Conservation (phyloP, 306 rosid genomes). For the Quercus suber region DNA sequence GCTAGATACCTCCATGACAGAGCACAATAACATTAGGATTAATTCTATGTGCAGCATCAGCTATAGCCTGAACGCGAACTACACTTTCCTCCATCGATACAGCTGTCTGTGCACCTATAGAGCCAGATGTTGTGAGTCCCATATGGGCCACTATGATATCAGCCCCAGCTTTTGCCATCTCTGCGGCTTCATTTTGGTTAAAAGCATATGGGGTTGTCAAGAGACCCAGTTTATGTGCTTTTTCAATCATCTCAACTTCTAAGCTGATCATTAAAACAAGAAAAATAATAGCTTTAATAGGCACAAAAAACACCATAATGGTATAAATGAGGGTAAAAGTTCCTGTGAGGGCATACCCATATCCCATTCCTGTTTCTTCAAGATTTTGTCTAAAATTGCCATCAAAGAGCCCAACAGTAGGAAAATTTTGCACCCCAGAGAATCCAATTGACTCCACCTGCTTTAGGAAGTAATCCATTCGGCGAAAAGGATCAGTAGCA, state of each 20-base stretch:
- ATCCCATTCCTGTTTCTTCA: conserved; percentile 99
- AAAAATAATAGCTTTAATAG: conserved; percentile 21
- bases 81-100: conserved; percentile 81
- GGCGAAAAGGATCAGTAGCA: conserved; percentile 91
- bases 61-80: conserved; percentile 70
- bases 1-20: conserved; percentile 83
- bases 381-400: conserved; percentile 93
- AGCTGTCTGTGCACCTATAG: conserved; percentile 84
- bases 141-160: conserved; percentile 89
- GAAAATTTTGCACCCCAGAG: conserved; percentile 91
- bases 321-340: not conserved
- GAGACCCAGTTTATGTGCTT: conserved; percentile 87
- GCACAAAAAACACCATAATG: not conserved
- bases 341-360: conserved; percentile 48
- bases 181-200: conserved; percentile 67
- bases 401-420: conserved; percentile 91
- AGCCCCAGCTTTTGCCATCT: conserved; percentile 86
- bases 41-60: conserved; percentile 76
- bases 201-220: conserved; percentile 92
- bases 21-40: conserved; percentile 68
- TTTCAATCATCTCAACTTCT: conserved; percentile 89
- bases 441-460: conserved; percentile 90
- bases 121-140: conserved; percentile 94
- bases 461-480: conserved; percentile 80
- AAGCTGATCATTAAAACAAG: conserved; percentile 44